phyloP scores from a whole-genome alignment of 768 basidiomycete genomes.

The Lentinula sp. region DNA sequence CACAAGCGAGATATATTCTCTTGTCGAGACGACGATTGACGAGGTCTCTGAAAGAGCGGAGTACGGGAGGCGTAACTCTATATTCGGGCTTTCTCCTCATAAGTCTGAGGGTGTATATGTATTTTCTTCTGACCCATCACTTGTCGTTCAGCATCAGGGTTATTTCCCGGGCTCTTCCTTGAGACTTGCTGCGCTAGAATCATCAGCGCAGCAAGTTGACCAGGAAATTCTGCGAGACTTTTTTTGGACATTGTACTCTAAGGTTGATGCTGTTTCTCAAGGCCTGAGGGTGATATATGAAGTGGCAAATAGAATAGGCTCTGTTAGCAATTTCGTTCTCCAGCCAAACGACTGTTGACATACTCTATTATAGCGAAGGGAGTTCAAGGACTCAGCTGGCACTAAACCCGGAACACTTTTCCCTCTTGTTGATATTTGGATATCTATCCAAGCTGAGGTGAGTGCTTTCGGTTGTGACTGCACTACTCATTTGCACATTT shows the following conservation, averaged over 20 bases:
- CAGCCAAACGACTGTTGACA: not conserved
- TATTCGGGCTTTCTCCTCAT: conserved; percentile 26
- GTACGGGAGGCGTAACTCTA: conserved; percentile 52
- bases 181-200: conserved; percentile 69
- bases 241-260: conserved; percentile 97
- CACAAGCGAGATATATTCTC: conserved; percentile 72
- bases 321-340: conserved; percentile 48
- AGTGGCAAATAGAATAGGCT: conserved; percentile 84
- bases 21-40: conserved; percentile 83
- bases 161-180: conserved; percentile 46
- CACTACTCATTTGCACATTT: not conserved
- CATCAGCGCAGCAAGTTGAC: conserved; percentile 64
- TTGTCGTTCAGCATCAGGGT: conserved; percentile 21
- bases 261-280: conserved; percentile 89
- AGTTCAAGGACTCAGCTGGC: conserved; percentile 84
- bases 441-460: conserved; percentile 86
- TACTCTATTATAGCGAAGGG: conserved; percentile 58
- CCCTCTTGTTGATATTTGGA: conserved; percentile 84
- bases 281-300: conserved; percentile 88
- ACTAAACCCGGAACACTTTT: conserved; percentile 73
- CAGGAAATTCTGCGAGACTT: conserved; percentile 86
- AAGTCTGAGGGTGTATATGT: conserved; percentile 51
- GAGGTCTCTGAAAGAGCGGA: conserved; percentile 92
- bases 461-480: not conserved
- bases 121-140: conserved; percentile 26